Base-by-base conservation (phyloP, 352 stramenopile species). In the Phytophthora cajani region DNA sequence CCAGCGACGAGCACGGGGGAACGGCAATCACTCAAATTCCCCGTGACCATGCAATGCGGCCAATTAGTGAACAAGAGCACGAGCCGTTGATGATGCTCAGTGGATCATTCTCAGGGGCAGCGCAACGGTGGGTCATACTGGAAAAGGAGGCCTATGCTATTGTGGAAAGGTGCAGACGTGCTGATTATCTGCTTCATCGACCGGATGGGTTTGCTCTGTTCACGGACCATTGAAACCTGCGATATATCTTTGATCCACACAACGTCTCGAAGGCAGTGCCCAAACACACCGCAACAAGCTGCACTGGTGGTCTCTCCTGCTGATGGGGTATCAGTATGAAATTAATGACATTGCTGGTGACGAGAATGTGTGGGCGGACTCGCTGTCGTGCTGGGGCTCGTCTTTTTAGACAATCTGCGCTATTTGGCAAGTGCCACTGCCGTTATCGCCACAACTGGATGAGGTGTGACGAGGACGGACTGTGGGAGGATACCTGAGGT, bases 341-440 rank as follows among this genome's bases (percentile, higher is more conserved):
- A 21, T 19, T 16, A 14, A 47, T 16, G 40, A 21, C 14, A 47
- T 47, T 16, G 17, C 16, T 47, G 40, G 40, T 1, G 17, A 44
- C 2, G 25, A 36, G 3, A 57, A 62, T 27, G 38, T 67, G 17
- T 62, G 61, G 38, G 51, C 23, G 6, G 61, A 62, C 27, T 9
- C 57, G 14, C 21, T 67, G 21, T 56, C 33, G 3, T 4, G 61
- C 7, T 67, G 61, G 38, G 50, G 33, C 21, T 55, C 47, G 21
- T 19, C 40, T 0, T 59, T 59, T 19, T 23, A 52, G 38, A 63
- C 44, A 14, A 46, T 54, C 8, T 54, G 57, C 25, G 57, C 32
- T 19, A 55, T 50, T 58, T 47, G 58, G 47, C 36, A 38, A 51
- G 55, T 61, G 33, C 8, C 38, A 9, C n/a, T 42, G 11, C 36